These are phyloP conservation scores for Xylaria bambusicola DNA, from an alignment of 495 filamentous ascomycete species.

Conservation along the genomic window DNA sequence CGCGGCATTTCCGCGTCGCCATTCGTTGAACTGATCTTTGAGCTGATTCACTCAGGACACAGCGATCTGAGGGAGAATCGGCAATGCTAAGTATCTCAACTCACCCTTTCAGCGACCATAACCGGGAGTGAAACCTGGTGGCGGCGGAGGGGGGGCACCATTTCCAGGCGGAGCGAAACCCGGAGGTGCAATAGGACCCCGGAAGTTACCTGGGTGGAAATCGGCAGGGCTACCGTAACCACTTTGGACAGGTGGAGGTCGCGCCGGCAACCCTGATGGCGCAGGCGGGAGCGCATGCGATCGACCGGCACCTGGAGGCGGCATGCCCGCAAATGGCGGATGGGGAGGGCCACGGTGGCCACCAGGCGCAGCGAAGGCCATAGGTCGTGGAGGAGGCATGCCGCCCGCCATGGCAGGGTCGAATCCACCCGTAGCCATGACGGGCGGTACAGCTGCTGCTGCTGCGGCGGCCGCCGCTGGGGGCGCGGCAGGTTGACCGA, in stretches of 20 bases:
- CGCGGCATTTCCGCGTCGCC: neutral
- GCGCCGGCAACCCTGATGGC: conserved; percentile 74
- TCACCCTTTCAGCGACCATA: conserved; percentile 27
- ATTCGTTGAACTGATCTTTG: neutral
- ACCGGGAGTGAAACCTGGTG: conserved; percentile 53
- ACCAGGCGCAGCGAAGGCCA: conserved; percentile 35
- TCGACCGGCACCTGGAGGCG: conserved; percentile 32
- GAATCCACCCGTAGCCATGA: conserved; percentile 34
- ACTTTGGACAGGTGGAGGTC: conserved; percentile 75
- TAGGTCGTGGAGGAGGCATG: conserved; percentile 32
- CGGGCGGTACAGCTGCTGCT: conserved; percentile 23
- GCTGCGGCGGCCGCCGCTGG: conserved; percentile 28
- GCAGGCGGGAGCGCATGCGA: conserved; percentile 55
- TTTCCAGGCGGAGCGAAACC: conserved; percentile 59
- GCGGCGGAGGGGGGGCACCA: conserved; percentile 34
- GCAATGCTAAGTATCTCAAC: neutral
- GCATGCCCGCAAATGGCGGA: conserved; percentile 31
- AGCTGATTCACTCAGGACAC: neutral
- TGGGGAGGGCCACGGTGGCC: conserved; percentile 48
- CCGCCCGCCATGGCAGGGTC: conserved; percentile 28
- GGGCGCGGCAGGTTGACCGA: conserved; percentile 31
- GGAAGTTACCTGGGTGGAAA: conserved; percentile 52
- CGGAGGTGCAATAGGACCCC: conserved; percentile 51
- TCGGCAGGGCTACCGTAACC: conserved; percentile 77
- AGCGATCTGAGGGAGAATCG: neutral